Conservation (phyloP, 805 yeast species). For the Naumovozyma baii region DNA sequence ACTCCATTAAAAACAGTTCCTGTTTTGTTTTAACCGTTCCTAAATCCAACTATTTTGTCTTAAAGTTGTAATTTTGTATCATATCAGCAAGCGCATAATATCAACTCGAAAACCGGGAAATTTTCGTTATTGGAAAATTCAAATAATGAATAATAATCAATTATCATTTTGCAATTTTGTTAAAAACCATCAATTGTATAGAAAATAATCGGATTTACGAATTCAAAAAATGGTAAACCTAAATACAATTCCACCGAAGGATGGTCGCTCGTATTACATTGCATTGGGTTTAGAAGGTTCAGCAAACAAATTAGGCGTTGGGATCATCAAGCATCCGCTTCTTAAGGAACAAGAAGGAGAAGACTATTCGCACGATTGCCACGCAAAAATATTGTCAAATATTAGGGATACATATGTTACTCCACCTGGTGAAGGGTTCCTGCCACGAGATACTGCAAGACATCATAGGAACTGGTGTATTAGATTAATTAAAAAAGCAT, state of each 20-base stretch:
- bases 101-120: too few species aligned
- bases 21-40: too few species aligned
- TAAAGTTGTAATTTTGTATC: too few species aligned
- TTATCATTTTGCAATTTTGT: too few species aligned
- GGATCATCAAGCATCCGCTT: slow-evolving; percentile 65
- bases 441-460: slow-evolving; percentile 93
- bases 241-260: slow-evolving; percentile 22
- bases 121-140: too few species aligned
- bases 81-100: too few species aligned
- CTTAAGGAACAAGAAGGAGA: slow-evolving; percentile 33
- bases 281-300: slow-evolving; percentile 95
- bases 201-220: too few species aligned
- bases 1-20: too few species aligned
- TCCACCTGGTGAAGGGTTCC: slow-evolving; percentile 97
- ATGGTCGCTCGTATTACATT: slow-evolving; percentile 38
- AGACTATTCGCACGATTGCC: slow-evolving; percentile 42
- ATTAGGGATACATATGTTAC: slow-evolving; percentile 90
- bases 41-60: too few species aligned
- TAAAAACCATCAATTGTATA: too few species aligned
- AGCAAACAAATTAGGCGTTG: slow-evolving; percentile 93
- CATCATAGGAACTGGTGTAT: slow-evolving; percentile 95
- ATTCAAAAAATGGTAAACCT: slow-evolving; percentile 27
- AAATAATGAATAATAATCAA: too few species aligned
- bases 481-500: slow-evolving; percentile 56
- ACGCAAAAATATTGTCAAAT: slow-evolving; percentile 75